Base-by-base conservation (phyloP, 352 stramenopile species). In the Phytopythium boreale region DNA sequence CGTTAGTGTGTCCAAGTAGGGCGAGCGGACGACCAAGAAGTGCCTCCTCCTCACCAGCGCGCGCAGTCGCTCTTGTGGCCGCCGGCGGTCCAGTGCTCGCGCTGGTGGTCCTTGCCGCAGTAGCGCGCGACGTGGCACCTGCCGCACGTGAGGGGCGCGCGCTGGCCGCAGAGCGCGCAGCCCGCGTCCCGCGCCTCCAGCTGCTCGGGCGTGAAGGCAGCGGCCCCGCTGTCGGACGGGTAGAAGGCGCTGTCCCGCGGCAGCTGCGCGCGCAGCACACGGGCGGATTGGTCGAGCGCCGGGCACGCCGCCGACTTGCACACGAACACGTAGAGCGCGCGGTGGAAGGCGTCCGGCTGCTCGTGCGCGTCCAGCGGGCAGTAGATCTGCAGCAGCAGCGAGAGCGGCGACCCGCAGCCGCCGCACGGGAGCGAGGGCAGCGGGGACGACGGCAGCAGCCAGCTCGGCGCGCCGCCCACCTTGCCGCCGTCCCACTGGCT, bases 371-470 rank as follows among this genome's bases (percentile, higher is more conserved):
- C 92, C 39, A 96, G 74, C 43, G 94, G 94, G 62, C 90, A 97
- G 66, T 98, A 98, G 60, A 98, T 86, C 75, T 98, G 94, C 63
- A 95, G 58, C 53, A 97, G 69, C 59, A 97, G 96, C 14, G 82
- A 67, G 63, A 97, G 63, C 34, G 77, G 74, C 61, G 36, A 62
- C 27, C 49, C 51, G 66, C 87, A 95, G 29, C 75, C 74, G 0
- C 22, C 7, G 61, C 88, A 95, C 37, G 71, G 53, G n/a, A 93
- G 71, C 22, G 64, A 68, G 27, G 86, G 84, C 57, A 88, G 63
- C 12, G 56, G 26, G n/a, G 15, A 26, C 20, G 61, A 62, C 12
- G 85, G 82, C 66, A 96, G 78, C 22, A 98, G 78, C 95, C 93
- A 98, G 37, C 77, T 87, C 4, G 92, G 92, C 43, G 71, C 67